Percentiles rank a stretch among this genome's conserved stretches.
phyloP scores from a whole-genome alignment of 257 asterid species.

The Craterostigma plantagineum region DNA sequence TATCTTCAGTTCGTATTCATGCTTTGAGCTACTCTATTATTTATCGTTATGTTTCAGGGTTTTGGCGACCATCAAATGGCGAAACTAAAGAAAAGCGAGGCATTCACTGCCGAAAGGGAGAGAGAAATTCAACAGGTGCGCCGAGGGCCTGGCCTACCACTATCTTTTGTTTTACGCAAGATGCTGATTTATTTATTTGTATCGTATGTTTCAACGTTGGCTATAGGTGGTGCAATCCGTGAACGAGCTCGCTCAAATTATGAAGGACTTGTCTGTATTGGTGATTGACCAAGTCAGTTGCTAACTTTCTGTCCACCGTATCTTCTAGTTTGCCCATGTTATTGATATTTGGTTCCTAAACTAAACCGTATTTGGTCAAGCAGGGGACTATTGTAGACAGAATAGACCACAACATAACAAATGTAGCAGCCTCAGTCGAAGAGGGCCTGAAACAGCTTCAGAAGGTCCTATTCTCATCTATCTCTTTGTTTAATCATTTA shows the following conservation, averaged over 20 bases:
- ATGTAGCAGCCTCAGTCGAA: conserved; percentile 87
- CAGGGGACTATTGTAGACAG: conserved; percentile 99
- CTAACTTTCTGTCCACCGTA: conserved; percentile 6
- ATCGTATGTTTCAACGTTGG: neutral
- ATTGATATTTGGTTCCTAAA: conserved; percentile 1
- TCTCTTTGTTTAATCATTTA: neutral
- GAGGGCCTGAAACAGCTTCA: conserved; percentile 93
- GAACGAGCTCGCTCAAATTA: conserved; percentile 86
- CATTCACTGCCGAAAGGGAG: conserved; percentile 60
- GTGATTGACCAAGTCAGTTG: conserved; percentile 90
- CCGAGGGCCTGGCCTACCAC: too few relatives aligned
- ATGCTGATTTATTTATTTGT: too few relatives aligned
- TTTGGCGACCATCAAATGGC: conserved; percentile 61
- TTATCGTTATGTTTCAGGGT: conserved; percentile 22
- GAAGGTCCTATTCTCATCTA: conserved; percentile 32
- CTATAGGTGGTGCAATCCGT: conserved; percentile 65
- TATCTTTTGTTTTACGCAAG: neutral
- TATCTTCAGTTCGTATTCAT: too few relatives aligned
- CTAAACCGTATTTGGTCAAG: neutral
- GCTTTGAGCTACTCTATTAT: neutral
- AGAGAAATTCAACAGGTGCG: conserved; percentile 57
- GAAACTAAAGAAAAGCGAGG: conserved; percentile 62
- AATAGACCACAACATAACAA: conserved; percentile 78
- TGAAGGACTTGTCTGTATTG: conserved; percentile 98
- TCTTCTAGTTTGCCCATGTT: neutral